A percentile compares a stretch with the other conserved stretches of the same genome.
Evolutionary conservation across 345 rosid species (phyloP).

Genomic region (Salix caprea): DNA sequence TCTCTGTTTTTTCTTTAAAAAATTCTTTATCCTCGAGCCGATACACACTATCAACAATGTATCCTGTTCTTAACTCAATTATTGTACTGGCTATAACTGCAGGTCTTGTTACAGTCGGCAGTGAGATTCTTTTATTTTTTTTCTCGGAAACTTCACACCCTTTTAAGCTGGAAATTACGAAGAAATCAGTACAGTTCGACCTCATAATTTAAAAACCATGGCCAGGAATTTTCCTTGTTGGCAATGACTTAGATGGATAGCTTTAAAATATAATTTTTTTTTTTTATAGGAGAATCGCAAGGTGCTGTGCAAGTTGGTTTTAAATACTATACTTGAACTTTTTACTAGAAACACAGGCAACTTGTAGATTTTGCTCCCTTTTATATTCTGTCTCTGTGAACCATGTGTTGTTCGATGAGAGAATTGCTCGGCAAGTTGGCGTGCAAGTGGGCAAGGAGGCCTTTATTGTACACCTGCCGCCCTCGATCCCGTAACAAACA

Average conservation of each 20-base stretch:
- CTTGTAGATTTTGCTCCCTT: constrained; percentile 2
- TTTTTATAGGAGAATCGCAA: neutral
- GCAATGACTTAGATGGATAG: neutral
- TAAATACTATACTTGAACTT: neutral
- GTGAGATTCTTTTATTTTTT: neutral
- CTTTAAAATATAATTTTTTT: neutral
- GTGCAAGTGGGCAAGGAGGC: neutral
- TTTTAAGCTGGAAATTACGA: neutral
- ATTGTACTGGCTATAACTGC: neutral
- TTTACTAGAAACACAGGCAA: constrained; percentile 6
- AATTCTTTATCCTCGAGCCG: neutral
- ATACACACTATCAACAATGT: neutral
- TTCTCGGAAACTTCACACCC: neutral
- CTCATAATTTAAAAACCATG: neutral
- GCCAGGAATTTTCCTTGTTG: neutral
- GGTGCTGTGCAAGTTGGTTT: constrained; percentile 8
- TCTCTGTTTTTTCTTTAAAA: too few species aligned
- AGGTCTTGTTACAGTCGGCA: neutral
- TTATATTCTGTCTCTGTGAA: neutral
- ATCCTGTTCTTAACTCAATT: neutral
- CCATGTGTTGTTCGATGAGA: neutral
- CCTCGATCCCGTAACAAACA: neutral
- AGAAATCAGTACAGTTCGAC: neutral
- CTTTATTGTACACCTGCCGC: neutral
- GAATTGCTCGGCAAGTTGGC: constrained; percentile 3